These are phyloP conservation scores for Nitzschia sp. DNA, from an alignment of 108 stramenopile species.

Conservation along the genomic window DNA sequence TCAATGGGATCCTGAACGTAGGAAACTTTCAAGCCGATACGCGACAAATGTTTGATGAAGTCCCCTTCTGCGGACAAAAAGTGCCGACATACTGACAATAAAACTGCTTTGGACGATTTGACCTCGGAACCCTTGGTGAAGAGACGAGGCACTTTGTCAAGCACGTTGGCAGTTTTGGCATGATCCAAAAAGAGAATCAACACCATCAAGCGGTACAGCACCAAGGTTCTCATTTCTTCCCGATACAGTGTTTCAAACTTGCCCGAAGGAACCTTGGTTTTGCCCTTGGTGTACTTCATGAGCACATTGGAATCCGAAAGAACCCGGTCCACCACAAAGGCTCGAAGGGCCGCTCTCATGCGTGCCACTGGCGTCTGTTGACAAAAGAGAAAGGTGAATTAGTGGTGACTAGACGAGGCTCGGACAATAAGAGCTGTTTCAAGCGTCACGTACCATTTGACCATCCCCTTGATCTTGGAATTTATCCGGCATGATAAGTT, in stretches of 20 bases:
- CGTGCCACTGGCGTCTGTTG: conserved; percentile 33
- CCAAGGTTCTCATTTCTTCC: conserved; percentile 60
- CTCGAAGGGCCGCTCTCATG: conserved; percentile 52
- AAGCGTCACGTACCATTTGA: background rate
- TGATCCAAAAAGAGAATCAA: conserved; percentile 86
- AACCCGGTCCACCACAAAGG: conserved; percentile 65
- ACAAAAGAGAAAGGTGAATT: background rate
- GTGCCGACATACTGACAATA: conserved; percentile 73
- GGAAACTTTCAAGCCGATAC: conserved; percentile 70
- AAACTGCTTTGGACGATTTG: conserved; percentile 88
- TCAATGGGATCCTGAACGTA: conserved; percentile 88
- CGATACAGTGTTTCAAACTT: conserved; percentile 70
- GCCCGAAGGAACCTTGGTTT: conserved; percentile 73
- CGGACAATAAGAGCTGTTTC: background rate
- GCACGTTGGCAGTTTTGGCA: conserved; percentile 59
- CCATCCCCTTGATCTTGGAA: background rate
- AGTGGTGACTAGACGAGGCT: too few species aligned
- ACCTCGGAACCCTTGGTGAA: conserved; percentile 61
- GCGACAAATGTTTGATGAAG: conserved; percentile 81
- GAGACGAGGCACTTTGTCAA: conserved; percentile 68
- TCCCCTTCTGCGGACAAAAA: conserved; percentile 87
- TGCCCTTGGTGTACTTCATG: conserved; percentile 72
- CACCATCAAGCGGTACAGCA: conserved; percentile 65
- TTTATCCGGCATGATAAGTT: conserved; percentile 41
- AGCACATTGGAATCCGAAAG: conserved; percentile 64